These are phyloP conservation scores for Talaromyces stipitatus DNA, from an alignment of 495 filamentous ascomycete species.

Conservation along the genomic window DNA sequence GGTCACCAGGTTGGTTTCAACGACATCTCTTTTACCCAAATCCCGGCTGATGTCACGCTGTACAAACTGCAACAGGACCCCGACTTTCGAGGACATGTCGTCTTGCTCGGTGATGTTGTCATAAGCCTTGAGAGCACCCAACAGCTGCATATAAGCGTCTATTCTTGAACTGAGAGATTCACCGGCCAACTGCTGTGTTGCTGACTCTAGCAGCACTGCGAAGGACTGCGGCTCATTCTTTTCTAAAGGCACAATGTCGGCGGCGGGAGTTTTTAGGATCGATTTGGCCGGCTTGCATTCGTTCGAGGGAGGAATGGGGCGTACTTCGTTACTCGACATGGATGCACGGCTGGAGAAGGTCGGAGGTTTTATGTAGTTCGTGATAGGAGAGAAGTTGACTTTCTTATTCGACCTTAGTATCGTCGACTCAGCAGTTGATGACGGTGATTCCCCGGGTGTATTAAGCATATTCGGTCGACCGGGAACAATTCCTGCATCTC, in stretches of 20 bases:
- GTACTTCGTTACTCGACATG: constrained; percentile 35
- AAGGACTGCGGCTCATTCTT: constrained; percentile 31
- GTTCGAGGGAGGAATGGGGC: constrained; percentile 48
- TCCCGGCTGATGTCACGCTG: constrained; percentile 59
- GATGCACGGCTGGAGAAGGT: constrained; percentile 36
- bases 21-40: constrained; percentile 32
- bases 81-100: constrained; percentile 66
- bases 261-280: constrained; percentile 64
- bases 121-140: constrained; percentile 67
- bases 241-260: constrained; percentile 29
- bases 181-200: constrained; percentile 68
- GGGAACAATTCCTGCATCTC: constrained; percentile 22
- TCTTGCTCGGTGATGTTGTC: constrained; percentile 65
- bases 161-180: constrained; percentile 58
- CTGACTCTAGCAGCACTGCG: constrained; percentile 73
- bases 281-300: constrained; percentile 68
- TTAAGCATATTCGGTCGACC: constrained; percentile 15
- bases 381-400: constrained; percentile 68
- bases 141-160: constrained; percentile 81
- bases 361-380: constrained; percentile 60
- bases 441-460: constrained; percentile 43
- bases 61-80: constrained; percentile 66
- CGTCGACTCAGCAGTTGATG: constrained; percentile 30
- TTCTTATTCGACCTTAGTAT: constrained; percentile 49
- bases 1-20: constrained; percentile 53